phyloP scores from a whole-genome alignment of 2,329 filamentous ascomycete species.

The Tolypocladium sp. region DNA sequence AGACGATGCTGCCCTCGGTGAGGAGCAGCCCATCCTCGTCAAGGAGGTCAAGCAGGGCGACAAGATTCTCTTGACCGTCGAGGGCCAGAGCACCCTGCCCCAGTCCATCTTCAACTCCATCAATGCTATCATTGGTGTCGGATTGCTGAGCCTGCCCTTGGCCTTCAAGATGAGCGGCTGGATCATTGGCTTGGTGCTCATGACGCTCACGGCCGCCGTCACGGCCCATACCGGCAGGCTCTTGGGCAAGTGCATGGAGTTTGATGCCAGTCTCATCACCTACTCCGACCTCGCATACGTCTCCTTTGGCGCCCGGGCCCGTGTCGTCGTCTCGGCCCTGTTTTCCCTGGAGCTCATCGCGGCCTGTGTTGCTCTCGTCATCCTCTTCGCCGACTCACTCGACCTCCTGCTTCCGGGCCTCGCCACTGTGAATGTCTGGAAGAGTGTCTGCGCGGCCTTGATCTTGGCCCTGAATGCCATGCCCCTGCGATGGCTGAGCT shows the following conservation, averaged over 20 bases:
- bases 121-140: conserved; percentile 85
- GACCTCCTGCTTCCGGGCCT: conserved; percentile 66
- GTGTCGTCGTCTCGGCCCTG: conserved; percentile 72
- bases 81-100: conserved; percentile 89
- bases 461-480: conserved; percentile 78
- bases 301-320: conserved; percentile 75
- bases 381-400: conserved; percentile 89
- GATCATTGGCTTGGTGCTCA: conserved; percentile 69
- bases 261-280: conserved; percentile 77
- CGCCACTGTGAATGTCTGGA: conserved; percentile 63
- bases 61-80: conserved; percentile 71
- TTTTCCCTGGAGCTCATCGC: conserved; percentile 84
- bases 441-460: conserved; percentile 70
- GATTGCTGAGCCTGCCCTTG: conserved; percentile 79
- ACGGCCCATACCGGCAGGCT: conserved; percentile 83
- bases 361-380: conserved; percentile 79
- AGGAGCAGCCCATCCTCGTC: conserved; percentile 69
- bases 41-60: conserved; percentile 86
- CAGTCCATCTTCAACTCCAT: conserved; percentile 97
- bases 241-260: conserved; percentile 79
- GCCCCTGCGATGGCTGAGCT: conserved; percentile 73
- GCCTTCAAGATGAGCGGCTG: conserved; percentile 83
- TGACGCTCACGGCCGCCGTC: conserved; percentile 63
- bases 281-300: conserved; percentile 91
- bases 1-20: conserved; percentile 37